A percentile compares a stretch with the other conserved stretches of the same genome.
Evolutionary conservation across 225 moss, liverwort and hornwort species (phyloP).

Genomic region (Climacium dendroides): DNA sequence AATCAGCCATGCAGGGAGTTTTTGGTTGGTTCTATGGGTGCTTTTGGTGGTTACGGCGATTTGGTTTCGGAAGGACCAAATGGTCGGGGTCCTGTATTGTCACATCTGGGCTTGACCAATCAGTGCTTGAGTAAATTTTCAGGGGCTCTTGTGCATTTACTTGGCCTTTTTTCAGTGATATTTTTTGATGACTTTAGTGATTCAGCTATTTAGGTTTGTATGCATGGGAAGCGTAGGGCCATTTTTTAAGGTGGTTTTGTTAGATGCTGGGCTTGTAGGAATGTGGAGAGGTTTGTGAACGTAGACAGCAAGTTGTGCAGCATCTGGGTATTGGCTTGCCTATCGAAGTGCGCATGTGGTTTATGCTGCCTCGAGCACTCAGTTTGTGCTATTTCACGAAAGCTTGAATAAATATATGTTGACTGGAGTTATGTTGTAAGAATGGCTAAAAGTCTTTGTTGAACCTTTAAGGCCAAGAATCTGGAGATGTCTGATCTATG

Average conservation of each 20-base stretch:
- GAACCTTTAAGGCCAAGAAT: not conserved
- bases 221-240: not conserved
- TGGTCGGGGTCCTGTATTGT: not conserved
- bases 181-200: not conserved
- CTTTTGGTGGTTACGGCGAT: not conserved
- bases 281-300: not conserved
- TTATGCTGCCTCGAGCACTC: not conserved
- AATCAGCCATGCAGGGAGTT: not conserved
- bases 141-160: not conserved
- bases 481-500: not conserved
- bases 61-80: not conserved
- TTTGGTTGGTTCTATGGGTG: not conserved
- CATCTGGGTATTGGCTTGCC: not conserved
- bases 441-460: not conserved
- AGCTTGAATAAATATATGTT: not conserved
- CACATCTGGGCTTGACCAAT: not conserved
- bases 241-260: not conserved
- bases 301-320: not conserved
- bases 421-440: not conserved
- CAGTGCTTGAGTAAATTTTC: not conserved
- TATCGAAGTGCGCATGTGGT: not conserved
- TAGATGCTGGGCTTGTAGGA: not conserved
- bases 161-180: not conserved
- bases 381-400: not conserved
- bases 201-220: not conserved